These are phyloP conservation scores for Xylaria hypoxylon DNA, from an alignment of 2,329 filamentous ascomycete genomes.

Conservation along the genomic window DNA sequence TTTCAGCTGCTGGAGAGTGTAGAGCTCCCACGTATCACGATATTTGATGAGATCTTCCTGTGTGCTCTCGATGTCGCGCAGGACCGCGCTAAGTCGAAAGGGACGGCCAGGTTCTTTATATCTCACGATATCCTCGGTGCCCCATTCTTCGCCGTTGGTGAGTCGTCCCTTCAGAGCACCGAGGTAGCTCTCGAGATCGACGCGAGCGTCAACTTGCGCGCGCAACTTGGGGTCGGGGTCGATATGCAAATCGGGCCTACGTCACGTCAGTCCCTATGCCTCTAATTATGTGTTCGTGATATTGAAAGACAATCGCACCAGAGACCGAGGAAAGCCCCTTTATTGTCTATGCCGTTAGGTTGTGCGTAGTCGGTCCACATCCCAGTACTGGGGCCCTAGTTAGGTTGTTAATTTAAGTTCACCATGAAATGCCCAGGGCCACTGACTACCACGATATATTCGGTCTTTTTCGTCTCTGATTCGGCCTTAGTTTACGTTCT, in stretches of 20 bases:
- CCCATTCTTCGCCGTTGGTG: neutral
- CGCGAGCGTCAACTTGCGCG: neutral
- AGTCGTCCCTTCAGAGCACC: neutral
- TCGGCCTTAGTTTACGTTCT: neutral
- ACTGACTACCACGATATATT: neutral
- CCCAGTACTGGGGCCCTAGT: no score
- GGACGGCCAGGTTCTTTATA: neutral
- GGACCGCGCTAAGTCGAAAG: neutral
- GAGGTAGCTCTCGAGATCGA: neutral
- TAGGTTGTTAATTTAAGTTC: no score
- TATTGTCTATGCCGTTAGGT: neutral
- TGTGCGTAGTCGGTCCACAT: no score
- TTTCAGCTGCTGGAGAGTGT: neutral
- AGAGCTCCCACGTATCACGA: neutral
- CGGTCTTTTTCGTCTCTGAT: neutral
- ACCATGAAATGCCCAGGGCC: neutral
- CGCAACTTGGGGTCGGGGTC: neutral
- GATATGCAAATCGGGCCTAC: neutral
- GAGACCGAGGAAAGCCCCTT: neutral
- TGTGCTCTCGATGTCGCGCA: neutral
- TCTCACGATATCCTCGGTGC: neutral
- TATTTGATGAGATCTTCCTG: neutral
- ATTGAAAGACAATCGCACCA: neutral
- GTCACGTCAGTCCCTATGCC: neutral
- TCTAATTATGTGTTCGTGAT: neutral